These are phyloP conservation scores for Aquilaria malaccensis DNA, from an alignment of 345 rosid genomes.

Conservation along the genomic window DNA sequence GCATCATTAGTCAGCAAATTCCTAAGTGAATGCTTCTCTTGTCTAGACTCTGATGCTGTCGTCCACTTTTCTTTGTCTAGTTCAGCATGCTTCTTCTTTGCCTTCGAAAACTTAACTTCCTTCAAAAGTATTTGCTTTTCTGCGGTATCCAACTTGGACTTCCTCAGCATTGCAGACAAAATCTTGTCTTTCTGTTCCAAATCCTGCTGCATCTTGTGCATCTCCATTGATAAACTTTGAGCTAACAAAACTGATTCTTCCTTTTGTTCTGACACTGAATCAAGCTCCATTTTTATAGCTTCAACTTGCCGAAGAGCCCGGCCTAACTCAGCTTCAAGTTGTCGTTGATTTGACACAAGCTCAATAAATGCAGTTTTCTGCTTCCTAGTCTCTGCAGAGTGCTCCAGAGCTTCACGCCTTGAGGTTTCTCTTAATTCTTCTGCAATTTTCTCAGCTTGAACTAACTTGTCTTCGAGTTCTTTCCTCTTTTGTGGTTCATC, in stretches of 20 bases:
- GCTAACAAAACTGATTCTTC: conserved; percentile 44
- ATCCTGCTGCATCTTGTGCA: conserved; percentile 53
- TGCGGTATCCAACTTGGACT: conserved; percentile 51
- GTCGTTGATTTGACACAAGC: conserved; percentile 87
- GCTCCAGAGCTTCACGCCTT: conserved; percentile 54
- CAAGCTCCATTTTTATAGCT: conserved; percentile 52
- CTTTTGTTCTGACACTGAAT: conserved; percentile 38
- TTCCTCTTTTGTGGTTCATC: conserved; percentile 46
- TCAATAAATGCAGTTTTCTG: conserved; percentile 89
- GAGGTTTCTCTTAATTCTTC: conserved; percentile 53
- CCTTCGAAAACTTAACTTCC: conserved; percentile 54
- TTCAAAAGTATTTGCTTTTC: conserved; percentile 72
- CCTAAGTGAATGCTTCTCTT: conserved; percentile 62
- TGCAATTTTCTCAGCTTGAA: conserved; percentile 32
- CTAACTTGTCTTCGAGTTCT: conserved; percentile 50
- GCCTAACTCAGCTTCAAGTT: conserved; percentile 78
- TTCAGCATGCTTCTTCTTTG: conserved; percentile 66
- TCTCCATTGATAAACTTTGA: conserved; percentile 52
- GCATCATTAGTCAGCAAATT: conserved; percentile 56
- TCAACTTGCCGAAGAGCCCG: conserved; percentile 66
- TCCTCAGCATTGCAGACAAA: conserved; percentile 74
- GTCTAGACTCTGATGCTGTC: conserved; percentile 46
- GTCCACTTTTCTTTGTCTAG: conserved; percentile 58
- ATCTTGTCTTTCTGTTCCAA: conserved; percentile 77
- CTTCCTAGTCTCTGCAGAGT: conserved; percentile 68